These are phyloP conservation scores for Crithidia mellificae DNA, from an alignment of 208 protist species.

Conservation along the genomic window DNA sequence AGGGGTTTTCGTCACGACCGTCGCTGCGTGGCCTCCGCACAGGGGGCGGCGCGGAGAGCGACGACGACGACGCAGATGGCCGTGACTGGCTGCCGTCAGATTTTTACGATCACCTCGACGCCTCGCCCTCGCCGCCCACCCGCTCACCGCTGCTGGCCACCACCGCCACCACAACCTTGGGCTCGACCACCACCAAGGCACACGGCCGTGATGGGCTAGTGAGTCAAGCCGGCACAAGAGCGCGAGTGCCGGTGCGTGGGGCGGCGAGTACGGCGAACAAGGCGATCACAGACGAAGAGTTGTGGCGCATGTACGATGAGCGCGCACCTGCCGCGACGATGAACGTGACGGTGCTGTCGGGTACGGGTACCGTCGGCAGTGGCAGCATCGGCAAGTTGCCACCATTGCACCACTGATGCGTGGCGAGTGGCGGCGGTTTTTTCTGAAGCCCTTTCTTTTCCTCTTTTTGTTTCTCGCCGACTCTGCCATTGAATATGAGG, in stretches of 20 bases:
- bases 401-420: constrained; percentile 30
- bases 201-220: neutral
- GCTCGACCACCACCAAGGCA: too few species aligned
- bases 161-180: neutral
- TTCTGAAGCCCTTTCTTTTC: too few species aligned
- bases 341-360: neutral
- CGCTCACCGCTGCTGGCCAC: neutral
- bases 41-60: constrained; percentile 1
- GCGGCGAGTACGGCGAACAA: neutral
- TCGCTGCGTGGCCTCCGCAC: neutral
- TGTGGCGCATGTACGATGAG: constrained; percentile 58
- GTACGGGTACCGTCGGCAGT: neutral
- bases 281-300: constrained; percentile 33
- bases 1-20: neutral
- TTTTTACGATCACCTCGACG: constrained; percentile 16
- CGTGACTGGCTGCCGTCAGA: constrained; percentile 24
- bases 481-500: too few species aligned
- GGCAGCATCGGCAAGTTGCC: constrained; percentile 10
- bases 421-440: too few species aligned
- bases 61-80: constrained; percentile 32
- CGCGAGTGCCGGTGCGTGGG: neutral
- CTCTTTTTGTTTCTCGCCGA: too few species aligned
- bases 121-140: neutral
- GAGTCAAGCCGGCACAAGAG: neutral
- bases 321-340: constrained; percentile 25